Evolutionary conservation across 306 rosid species (phyloP), one percentile per base, ranked within the genome.

Genomic region (Pterocarpus santalinus): DNA sequence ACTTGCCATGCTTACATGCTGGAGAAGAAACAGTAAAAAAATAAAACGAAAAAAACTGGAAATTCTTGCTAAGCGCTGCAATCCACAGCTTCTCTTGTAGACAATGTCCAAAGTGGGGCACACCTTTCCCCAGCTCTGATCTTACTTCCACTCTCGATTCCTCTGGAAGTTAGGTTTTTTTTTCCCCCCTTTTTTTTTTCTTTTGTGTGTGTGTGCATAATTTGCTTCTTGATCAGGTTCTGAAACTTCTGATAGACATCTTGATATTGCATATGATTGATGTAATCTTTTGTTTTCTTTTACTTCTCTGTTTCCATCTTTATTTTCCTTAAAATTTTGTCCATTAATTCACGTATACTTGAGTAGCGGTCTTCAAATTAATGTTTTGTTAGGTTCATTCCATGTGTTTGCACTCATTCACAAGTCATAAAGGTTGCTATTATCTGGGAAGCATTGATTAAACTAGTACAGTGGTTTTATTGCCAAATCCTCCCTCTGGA

Each of bases 381-480:
- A 61, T 75, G 16, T 34, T 73, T 56, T 36, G 34, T 49, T 43
- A 52, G 77, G 58, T 16, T 39, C 32, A 38, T 38, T 63, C 39
- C 2, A 2, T 71, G 47, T 70, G 64, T 60, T 79, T 82, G 87
- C 92, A 92, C 97, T 89, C 90, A 78, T 62, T 90, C 95, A 49
- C 83, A 83, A 86, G 74, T 74, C 72, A 56, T 91, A 52, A 89
- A 90, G 83, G 90, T 89, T 41, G 83, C 86, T 16, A 53, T 90
- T 66, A 85, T 94, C 85, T 91, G 94, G 94, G 90, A 91, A 82
- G 97, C 97, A 38, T 69, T 91, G 95, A 81, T 57, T 78, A 95
- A 90, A 86, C 81, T 95, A 33, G 94, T 89, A 9, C 78, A 82
- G 34, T 92, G 88, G 94, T 88, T 91, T 83, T 91, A 95, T 80